These are phyloP conservation scores for Clonostachys solani DNA, from an alignment of 2,329 filamentous ascomycete genomes.

Conservation along the genomic window DNA sequence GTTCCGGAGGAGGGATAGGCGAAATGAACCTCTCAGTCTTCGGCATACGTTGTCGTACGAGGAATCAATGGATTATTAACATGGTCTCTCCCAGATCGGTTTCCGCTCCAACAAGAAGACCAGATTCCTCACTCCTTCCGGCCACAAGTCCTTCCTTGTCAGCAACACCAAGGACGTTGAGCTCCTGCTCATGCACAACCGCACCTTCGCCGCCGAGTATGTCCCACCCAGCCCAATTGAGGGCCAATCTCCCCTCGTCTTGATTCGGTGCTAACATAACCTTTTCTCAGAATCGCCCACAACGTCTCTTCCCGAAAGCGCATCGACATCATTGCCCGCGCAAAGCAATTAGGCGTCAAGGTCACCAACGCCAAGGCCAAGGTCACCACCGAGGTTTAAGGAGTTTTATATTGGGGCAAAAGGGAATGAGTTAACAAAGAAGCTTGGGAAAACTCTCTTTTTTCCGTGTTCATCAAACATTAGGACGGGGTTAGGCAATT, in stretches of 20 bases:
- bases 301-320: conserved; percentile 98
- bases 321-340: conserved; percentile 94
- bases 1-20: no score
- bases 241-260: no score
- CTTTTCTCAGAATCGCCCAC: conserved; percentile 79
- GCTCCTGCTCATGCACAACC: conserved; percentile 99
- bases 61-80: neutral
- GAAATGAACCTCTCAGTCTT: no score
- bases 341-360: conserved; percentile 98
- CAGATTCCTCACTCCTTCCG: conserved; percentile 96
- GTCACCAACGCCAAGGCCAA: conserved; percentile 99
- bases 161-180: conserved; percentile 95
- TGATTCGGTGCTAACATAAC: conserved; percentile 25
- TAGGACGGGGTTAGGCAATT: neutral
- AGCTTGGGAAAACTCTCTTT: neutral
- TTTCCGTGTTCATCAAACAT: neutral
- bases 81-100: conserved; percentile 69
- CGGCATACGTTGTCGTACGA: neutral
- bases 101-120: conserved; percentile 99
- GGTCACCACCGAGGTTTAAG: conserved; percentile 90
- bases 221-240: conserved; percentile 26
- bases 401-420: conserved; percentile 1
- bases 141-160: conserved; percentile 99
- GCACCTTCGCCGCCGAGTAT: conserved; percentile 97
- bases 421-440: neutral